Evolutionary conservation across 1,139 yeast genomes (phyloP).

Genomic region (Blastobotrys petasosporus): DNA sequence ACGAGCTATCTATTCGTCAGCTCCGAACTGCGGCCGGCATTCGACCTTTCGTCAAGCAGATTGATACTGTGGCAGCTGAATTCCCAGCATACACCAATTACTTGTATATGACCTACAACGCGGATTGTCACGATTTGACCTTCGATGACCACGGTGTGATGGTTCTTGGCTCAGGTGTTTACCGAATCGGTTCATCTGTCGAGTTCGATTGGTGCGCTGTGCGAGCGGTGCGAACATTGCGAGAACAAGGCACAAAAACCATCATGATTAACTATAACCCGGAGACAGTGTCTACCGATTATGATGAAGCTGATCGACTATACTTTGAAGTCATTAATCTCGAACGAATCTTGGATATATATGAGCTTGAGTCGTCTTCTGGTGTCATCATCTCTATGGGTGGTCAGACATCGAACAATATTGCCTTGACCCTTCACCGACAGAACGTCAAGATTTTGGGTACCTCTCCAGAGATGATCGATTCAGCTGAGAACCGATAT

Average conservation of each 20-base stretch:
- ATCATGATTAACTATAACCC: constrained; percentile 98
- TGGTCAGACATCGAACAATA: constrained; percentile 97
- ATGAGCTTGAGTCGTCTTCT: constrained; percentile 81
- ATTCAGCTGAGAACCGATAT: constrained; percentile 96
- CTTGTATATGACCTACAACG: constrained; percentile 91
- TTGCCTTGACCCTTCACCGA: constrained; percentile 89
- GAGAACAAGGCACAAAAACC: constrained; percentile 83
- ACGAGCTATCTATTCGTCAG: constrained; percentile 90
- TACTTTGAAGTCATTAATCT: constrained; percentile 93
- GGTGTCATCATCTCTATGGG: constrained; percentile 98
- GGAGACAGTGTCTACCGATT: constrained; percentile 96
- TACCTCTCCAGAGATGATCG: constrained; percentile 97
- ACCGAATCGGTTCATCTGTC: constrained; percentile 90
- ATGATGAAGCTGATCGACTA: constrained; percentile 95
- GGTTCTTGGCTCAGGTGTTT: constrained; percentile 91
- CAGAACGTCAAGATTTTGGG: constrained; percentile 94
- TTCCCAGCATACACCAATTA: constrained; percentile 97
- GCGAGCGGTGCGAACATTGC: constrained; percentile 87
- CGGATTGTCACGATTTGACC: constrained; percentile 76
- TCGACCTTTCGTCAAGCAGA: constrained; percentile 90
- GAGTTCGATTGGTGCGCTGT: constrained; percentile 98
- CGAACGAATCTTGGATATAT: constrained; percentile 93
- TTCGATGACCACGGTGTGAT: constrained; percentile 84
- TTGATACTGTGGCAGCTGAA: constrained; percentile 98
- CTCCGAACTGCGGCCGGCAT: constrained; percentile 84